Base-by-base conservation (phyloP, 768 basidiomycete genomes). In the Trametes villosa region DNA sequence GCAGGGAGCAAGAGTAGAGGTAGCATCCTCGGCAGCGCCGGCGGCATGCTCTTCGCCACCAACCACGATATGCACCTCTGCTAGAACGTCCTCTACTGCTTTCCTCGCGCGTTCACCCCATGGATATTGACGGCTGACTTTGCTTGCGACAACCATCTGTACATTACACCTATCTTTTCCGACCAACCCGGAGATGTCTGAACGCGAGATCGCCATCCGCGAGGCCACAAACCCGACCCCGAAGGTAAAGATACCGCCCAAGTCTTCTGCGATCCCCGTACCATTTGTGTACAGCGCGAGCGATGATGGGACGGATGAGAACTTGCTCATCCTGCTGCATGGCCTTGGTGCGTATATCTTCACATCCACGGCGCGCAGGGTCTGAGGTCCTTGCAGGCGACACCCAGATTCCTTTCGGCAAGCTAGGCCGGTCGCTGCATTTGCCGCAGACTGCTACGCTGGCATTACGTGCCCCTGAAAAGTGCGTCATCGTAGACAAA, bases 391-490 rank as follows among this genome's bases (percentile, higher is more conserved):
- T 38, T 36, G 27, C 63, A 95, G 94, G 94, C 26, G 94, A 96
- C 74, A 93, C 88, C 0, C 86, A 89, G 60, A 46, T 76, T 3
- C 92, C 93, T 1, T 96, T 97, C 71, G 77, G 81, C 31, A 85
- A 86, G 53, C 83, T 97, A 7, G 93, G 86, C 11, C 79, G 78
- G 22, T 82, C 83, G 11, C 74, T 97, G 47, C 90, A 85, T 65
- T 83, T 97, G n/a, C 95, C 94, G 0, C 94, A 96, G 71, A 96
- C 95, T 0, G 92, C 94, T 2, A 79, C 85, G 1, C 83, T 96
- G n/a, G 83, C 91, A 1, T 70, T 96, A 11, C 85, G 90, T 48
- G 94, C 89, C 2, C 88, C 93, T 18, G 83, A 88, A 67, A 85
- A 83, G 89, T 92, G 74, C 64, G 83, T 76, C 24, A 33, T 7